These are phyloP conservation scores for Rosellinia necatrix DNA, from an alignment of 2,329 filamentous ascomycete species.

Conservation along the genomic window DNA sequence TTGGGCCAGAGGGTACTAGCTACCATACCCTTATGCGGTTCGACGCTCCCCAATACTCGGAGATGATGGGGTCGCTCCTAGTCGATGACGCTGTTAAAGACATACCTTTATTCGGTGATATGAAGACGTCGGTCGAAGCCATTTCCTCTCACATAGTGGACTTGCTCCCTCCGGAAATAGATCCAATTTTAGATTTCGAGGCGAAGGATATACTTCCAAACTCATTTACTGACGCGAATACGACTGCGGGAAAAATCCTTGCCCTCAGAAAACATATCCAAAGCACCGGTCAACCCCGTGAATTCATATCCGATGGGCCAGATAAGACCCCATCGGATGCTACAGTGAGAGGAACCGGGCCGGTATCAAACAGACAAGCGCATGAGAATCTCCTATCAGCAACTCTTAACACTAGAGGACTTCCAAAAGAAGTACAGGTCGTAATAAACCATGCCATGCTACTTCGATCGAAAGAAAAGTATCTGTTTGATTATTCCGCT, in stretches of 20 bases:
- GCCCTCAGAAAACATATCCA: constrained; percentile 48
- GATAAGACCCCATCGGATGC: constrained; percentile 44
- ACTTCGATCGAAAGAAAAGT: constrained; percentile 63
- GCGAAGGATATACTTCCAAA: constrained; percentile 46
- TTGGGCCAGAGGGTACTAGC: constrained; percentile 49
- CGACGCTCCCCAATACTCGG: constrained; percentile 56
- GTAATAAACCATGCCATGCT: constrained; percentile 63
- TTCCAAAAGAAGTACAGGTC: constrained; percentile 56
- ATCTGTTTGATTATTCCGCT: constrained; percentile 65
- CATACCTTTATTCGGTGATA: constrained; percentile 60
- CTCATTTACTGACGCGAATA: constrained; percentile 47
- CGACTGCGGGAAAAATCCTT: constrained; percentile 55
- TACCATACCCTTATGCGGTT: constrained; percentile 64
- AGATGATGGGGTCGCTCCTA: constrained; percentile 59
- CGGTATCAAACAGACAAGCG: constrained; percentile 57
- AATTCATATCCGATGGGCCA: constrained; percentile 32
- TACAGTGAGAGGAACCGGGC: constrained; percentile 44
- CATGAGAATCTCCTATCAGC: constrained; percentile 60
- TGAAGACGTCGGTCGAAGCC: constrained; percentile 49
- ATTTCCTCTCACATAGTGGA: constrained; percentile 50
- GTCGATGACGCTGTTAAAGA: constrained; percentile 58
- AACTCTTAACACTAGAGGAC: constrained; percentile 49
- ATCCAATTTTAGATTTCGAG: constrained; percentile 45
- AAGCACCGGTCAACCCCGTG: constrained; percentile 27
- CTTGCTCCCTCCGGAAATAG: constrained; percentile 41